Base-by-base conservation (phyloP, 176 grass and related monocot species). In the Sorghum bicolor region DNA sequence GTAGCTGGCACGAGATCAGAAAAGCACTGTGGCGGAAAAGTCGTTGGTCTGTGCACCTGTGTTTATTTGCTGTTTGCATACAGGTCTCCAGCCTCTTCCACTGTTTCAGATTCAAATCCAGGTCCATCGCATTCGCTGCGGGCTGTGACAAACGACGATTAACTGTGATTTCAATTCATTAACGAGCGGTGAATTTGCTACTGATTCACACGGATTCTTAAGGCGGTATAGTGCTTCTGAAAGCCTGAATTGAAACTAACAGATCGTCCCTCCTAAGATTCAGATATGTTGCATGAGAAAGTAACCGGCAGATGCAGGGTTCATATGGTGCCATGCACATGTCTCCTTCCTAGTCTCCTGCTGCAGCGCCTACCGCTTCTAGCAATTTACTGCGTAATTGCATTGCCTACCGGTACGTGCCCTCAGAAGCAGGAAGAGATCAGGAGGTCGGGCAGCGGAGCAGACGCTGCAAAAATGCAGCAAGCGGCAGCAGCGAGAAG, bases 211-310 rank as follows among this genome's bases (percentile, higher is more conserved):
- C 70, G 9, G 31, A 83, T 33, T 28, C 20, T 72, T 60, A 10
- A 29, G 67, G 15, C 10, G 8, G 10, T n/a, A 55, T 36, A 63
- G 28, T 64, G 37, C 25, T 39, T 29, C n/a, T 57, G 66, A n/a
- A 40, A 80, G 28, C 15, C 58, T 55, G 65, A n/a, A n/a, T n/a
- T n/a, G n/a, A n/a, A n/a, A n/a, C n/a, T n/a, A 58, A 62, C 80
- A 61, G 34, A 6, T 8, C 8, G 8, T 0, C 19, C 11, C 19
- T 80, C 52, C 3, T 45, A 38, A 53, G 48, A 31, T 63, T 63
- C 29, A 36, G 28, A 15, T 7, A 34, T 48, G 15, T 67, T 67
- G 22, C 12, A 64, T 50, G 57, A 62, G 81, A 63, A 74, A 25
- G 80, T 73, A 40, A 74, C 12, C 12, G 10, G 68, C 65, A 39